phyloP scores from a whole-genome alignment of 2,329 filamentous ascomycete species.

The Thelonectria discophora region DNA sequence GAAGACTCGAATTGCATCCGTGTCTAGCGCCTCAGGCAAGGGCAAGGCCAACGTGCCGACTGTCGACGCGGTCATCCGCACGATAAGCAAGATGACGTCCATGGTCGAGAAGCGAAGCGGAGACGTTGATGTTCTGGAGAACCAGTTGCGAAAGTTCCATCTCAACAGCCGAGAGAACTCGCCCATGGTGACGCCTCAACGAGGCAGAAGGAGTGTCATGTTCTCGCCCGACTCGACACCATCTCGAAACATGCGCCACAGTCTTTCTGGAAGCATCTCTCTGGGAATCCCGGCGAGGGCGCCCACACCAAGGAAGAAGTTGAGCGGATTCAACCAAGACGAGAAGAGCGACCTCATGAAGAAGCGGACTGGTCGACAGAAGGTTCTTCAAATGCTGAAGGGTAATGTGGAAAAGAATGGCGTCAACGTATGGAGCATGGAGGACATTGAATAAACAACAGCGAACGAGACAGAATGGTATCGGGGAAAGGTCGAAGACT shows the following conservation, averaged over 20 bases:
- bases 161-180: constrained; percentile 58
- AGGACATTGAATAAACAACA: constrained; percentile 54
- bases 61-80: constrained; percentile 90
- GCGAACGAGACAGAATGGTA: constrained; percentile 19
- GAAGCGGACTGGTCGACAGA: constrained; percentile 62
- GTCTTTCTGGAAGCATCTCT: constrained; percentile 50
- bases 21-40: constrained; percentile 59
- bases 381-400: constrained; percentile 62
- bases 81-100: constrained; percentile 89
- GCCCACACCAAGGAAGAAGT: constrained; percentile 67
- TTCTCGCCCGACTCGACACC: constrained; percentile 56
- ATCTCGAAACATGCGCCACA: constrained; percentile 53
- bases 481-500: constrained; percentile 24
- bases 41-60: constrained; percentile 71
- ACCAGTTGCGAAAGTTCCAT: constrained; percentile 79
- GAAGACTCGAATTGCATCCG: constrained; percentile 76
- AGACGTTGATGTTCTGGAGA: constrained; percentile 89
- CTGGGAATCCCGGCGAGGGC: constrained; percentile 51
- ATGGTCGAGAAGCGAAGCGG: constrained; percentile 92
- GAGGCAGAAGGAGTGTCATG: constrained; percentile 49
- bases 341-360: constrained; percentile 67
- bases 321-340: constrained; percentile 66
- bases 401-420: constrained; percentile 59
- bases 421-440: constrained; percentile 60
- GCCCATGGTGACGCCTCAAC: constrained; percentile 50